Evolutionary conservation across 805 yeast genomes (phyloP), one percentile per base, ranked within the genome.

Genomic region (Kodamaea leandrae): DNA sequence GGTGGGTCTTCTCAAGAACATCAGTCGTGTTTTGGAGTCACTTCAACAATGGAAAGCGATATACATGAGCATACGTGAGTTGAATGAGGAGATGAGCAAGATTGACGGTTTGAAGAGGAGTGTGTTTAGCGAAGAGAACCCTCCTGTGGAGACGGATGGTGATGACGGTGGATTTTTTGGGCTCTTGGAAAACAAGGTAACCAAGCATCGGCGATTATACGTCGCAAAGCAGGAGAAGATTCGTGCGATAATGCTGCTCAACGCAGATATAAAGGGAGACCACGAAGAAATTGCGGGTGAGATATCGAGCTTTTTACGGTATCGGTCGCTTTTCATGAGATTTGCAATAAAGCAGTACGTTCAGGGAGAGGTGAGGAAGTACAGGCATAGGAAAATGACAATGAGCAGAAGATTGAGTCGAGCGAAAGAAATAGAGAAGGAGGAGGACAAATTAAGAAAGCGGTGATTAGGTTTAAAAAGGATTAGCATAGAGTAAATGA

Each of bases 221-320:
- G 43, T 70, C 4, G 49, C 58, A 3, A 71, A 70, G 20, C 54
- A 68, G 4, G 73, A 68, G n/a, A 59, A 68, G 16, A 67, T 73
- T 36, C 56, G 60, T 23, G 64, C 64, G 29, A 56, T 83, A 30
- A 49, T 68, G 45, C 63, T 56, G 8, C 48, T 82, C 33, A 76
- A 72, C 45, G 45, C 53, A 14, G 77, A 71, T 3, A 70, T 84
- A 17, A 77, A 71, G 40, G 45, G 49, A 17, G 71, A 64, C n/a
- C 86, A 84, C 57, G 91, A 84, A 51, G 50, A 58, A 1, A 48
- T 83, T 3, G 89, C 90, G 1, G 72, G 77, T 37, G 84, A 81
- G 54, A 63, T 82, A 14, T 80, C 81, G 38, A 76, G 73, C 37
- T 82, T 76, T 45, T 60, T 83, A 48, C 68, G 65, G 39, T 80